Evolutionary conservation across 2,329 filamentous ascomycete species (phyloP).

Genomic region (Polychaeton citri): DNA sequence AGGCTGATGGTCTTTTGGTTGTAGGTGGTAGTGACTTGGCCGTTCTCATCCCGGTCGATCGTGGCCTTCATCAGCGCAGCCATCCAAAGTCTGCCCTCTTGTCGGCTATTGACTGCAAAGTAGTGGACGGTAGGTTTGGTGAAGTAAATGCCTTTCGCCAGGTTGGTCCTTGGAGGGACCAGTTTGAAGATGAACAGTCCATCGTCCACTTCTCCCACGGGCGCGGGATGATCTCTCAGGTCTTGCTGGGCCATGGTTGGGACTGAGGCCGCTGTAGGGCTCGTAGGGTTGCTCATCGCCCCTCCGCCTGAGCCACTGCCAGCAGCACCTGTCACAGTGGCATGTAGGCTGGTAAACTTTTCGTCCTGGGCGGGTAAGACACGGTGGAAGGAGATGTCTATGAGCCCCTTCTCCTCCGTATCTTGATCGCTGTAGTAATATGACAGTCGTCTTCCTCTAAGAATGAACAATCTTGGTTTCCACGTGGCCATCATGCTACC

Average conservation of each 20-base stretch:
- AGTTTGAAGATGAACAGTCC: slow-evolving; percentile 97
- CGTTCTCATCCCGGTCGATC: slow-evolving; percentile 69
- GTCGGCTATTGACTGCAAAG: slow-evolving; percentile 84
- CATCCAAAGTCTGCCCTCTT: slow-evolving; percentile 92
- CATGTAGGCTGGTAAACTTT: slow-evolving; percentile 77
- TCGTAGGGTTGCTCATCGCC: slow-evolving; percentile 36
- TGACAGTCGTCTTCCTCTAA: slow-evolving; percentile 78
- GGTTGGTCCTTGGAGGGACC: slow-evolving; percentile 72
- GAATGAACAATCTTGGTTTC: slow-evolving; percentile 92
- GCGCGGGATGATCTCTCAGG: slow-evolving; percentile 23
- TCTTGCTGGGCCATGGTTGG: slow-evolving; percentile 24
- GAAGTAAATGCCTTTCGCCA: slow-evolving; percentile 87
- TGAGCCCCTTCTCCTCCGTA: slow-evolving; percentile 83
- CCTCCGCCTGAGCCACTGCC: slow-evolving; percentile 27
- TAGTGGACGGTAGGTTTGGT: slow-evolving; percentile 96
- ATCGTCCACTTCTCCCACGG: slow-evolving; percentile 35
- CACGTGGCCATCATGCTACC: slow-evolving; percentile 93
- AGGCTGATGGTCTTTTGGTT: slow-evolving; percentile 95
- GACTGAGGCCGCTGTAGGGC: slow-evolving; percentile 29
- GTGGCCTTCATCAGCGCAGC: slow-evolving; percentile 97
- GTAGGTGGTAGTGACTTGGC: slow-evolving; percentile 78
- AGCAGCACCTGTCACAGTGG: slow-evolving; percentile 79
- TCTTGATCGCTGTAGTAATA: slow-evolving; percentile 96
- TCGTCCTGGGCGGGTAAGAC: slow-evolving; percentile 93
- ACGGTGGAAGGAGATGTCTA: slow-evolving; percentile 93